phyloP scores from a whole-genome alignment of 768 basidiomycete genomes.

The Termitomyces sp. region DNA sequence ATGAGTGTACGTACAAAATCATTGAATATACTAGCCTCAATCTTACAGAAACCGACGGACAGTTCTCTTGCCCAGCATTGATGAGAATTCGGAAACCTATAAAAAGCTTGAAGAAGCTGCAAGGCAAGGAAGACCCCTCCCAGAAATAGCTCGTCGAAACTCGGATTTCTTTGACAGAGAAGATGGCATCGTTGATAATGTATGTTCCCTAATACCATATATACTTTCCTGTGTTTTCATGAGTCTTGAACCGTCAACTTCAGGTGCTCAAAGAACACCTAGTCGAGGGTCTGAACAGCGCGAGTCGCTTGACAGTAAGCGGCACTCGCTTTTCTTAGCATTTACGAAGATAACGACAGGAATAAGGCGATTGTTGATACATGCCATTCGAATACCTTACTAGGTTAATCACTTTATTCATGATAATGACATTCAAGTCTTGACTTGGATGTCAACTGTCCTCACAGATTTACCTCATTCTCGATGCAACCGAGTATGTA shows the following conservation, averaged over 20 bases:
- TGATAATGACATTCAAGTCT: too few relatives aligned
- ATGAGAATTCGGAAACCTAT: background rate
- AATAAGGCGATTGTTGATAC: background rate
- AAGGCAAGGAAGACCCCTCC: background rate
- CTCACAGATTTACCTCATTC: background rate
- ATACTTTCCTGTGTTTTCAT: background rate
- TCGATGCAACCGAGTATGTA: background rate
- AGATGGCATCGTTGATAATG: background rate
- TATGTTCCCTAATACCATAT: background rate
- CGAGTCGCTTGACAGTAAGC: background rate
- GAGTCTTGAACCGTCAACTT: background rate
- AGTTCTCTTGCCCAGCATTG: background rate
- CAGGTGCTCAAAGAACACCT: background rate
- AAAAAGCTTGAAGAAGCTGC: background rate
- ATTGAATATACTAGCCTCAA: background rate
- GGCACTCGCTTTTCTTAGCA: too few relatives aligned
- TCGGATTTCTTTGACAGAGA: background rate
- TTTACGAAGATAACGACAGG: background rate
- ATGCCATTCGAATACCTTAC: background rate
- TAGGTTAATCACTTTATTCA: background rate
- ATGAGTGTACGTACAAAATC: background rate
- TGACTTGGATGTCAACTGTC: background rate
- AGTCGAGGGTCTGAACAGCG: background rate
- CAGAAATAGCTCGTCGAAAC: background rate
- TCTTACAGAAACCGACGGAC: too few relatives aligned